Conservation (phyloP, 1,139 yeast genomes). For the Sugiyamaella japonica region DNA sequence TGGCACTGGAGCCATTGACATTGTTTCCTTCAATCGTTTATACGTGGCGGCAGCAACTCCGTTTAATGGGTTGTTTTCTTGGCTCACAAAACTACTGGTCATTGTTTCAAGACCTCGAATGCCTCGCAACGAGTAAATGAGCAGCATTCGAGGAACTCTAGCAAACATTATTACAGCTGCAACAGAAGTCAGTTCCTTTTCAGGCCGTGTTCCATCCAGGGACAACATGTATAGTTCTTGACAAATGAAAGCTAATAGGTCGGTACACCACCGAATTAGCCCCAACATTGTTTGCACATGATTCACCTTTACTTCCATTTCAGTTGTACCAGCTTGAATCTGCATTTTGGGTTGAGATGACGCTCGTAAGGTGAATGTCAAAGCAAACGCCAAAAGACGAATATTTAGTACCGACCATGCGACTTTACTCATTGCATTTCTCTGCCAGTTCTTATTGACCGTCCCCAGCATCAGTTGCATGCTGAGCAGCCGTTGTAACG, state of each 20-base stretch:
- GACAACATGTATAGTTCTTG: constrained; percentile 56
- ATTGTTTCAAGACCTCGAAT: constrained; percentile 64
- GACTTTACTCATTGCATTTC: constrained; percentile 54
- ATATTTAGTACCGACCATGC: constrained; percentile 71
- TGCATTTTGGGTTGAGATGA: constrained; percentile 29
- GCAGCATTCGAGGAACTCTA: constrained; percentile 67
- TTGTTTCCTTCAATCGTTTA: constrained; percentile 50
- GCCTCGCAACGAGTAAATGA: constrained; percentile 68
- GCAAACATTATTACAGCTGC: constrained; percentile 47
- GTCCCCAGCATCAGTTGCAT: constrained; percentile 68
- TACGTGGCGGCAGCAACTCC: constrained; percentile 33
- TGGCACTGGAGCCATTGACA: constrained; percentile 57
- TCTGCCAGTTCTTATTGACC: constrained; percentile 44
- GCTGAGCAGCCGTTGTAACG: constrained; percentile 63
- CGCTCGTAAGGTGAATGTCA: constrained; percentile 65
- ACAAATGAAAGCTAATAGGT: constrained; percentile 61
- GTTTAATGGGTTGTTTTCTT: constrained; percentile 36
- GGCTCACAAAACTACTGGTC: constrained; percentile 40
- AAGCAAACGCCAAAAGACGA: constrained; percentile 69
- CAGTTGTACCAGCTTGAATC: constrained; percentile 35
- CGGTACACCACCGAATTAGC: constrained; percentile 75
- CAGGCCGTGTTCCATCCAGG: constrained; percentile 20
- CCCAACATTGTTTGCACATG: constrained; percentile 64
- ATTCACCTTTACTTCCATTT: constrained; percentile 58
- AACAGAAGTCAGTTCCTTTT: constrained; percentile 29